Percentiles rank a stretch among this genome's conserved stretches.
Conservation (phyloP, 1,284 basidiomycete species). For the Porodaedalea pini region DNA sequence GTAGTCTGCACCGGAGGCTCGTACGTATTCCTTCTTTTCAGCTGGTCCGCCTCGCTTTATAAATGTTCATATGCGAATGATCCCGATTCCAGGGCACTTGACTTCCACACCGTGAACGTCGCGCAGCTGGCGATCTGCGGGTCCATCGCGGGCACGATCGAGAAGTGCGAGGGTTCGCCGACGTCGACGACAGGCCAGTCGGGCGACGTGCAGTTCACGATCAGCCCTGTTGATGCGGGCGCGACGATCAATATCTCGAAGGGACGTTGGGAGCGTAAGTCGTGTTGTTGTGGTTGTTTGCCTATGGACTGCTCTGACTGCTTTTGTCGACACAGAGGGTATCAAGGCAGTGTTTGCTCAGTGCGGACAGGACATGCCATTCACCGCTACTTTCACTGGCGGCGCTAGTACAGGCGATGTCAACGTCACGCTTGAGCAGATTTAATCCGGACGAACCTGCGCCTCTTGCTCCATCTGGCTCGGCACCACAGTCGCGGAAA, state of each 20-base stretch:
- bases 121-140: slow-evolving; percentile 34
- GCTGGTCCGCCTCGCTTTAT: too few species aligned
- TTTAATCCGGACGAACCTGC: slow-evolving; percentile 11
- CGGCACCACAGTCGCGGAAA: not conserved
- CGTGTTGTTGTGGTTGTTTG: too few species aligned
- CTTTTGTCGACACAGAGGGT: slow-evolving; percentile 22
- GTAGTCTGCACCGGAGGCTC: slow-evolving; percentile 24
- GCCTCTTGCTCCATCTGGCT: not conserved
- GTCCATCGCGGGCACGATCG: slow-evolving; percentile 31
- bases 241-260: slow-evolving; percentile 33
- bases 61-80: too few species aligned
- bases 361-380: slow-evolving; percentile 31
- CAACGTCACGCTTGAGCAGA: slow-evolving; percentile 24
- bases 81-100: slow-evolving; percentile 25
- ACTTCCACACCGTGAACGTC: slow-evolving; percentile 33
- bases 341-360: slow-evolving; percentile 31
- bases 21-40: slow-evolving; percentile 15
- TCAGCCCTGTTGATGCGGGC: slow-evolving; percentile 29
- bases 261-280: slow-evolving; percentile 33
- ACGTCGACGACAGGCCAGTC: slow-evolving; percentile 29
- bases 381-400: slow-evolving; percentile 31
- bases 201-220: slow-evolving; percentile 30
- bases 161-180: slow-evolving; percentile 33
- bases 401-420: slow-evolving; percentile 31
- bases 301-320: not conserved